Evolutionary conservation across 352 stramenopile genomes (phyloP).

Genomic region (Phytophthora podocarpi): DNA sequence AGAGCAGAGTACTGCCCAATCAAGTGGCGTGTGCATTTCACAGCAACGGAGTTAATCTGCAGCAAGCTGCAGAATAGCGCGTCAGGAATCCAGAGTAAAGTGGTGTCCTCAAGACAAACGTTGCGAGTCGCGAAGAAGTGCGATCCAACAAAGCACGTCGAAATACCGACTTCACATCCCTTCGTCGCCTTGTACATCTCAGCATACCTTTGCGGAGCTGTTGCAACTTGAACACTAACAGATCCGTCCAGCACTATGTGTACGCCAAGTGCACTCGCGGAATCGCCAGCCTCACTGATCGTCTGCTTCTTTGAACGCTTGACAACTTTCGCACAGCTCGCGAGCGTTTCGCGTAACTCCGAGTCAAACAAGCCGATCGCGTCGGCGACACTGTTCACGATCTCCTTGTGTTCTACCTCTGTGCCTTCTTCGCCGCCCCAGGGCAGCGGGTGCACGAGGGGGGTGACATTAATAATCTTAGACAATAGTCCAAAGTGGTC

Average conservation of each 20-base stretch:
- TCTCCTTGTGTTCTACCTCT: constrained; percentile 17
- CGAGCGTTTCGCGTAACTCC: constrained; percentile 40
- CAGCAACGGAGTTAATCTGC: constrained; percentile 53
- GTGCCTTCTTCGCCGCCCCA: constrained; percentile 19
- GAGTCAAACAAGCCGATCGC: constrained; percentile 53
- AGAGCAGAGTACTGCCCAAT: constrained; percentile 75
- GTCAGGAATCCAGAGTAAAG: constrained; percentile 61
- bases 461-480: constrained; percentile 42
- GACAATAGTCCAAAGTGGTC: constrained; percentile 78
- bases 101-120: constrained; percentile 53
- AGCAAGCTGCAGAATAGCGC: constrained; percentile 63
- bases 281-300: constrained; percentile 26
- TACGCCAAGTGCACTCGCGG: constrained; percentile 39
- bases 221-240: constrained; percentile 59
- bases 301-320: constrained; percentile 35
- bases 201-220: constrained; percentile 39
- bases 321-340: constrained; percentile 38
- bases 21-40: constrained; percentile 63
- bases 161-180: constrained; percentile 74
- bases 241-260: constrained; percentile 67
- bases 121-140: constrained; percentile 45
- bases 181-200: constrained; percentile 57
- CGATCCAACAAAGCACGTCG: constrained; percentile 65
- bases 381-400: constrained; percentile 44
- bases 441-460: constrained; percentile 39